phyloP scores from a whole-genome alignment of 306 rosid species.

The Pterocarpus macrocarpus region DNA sequence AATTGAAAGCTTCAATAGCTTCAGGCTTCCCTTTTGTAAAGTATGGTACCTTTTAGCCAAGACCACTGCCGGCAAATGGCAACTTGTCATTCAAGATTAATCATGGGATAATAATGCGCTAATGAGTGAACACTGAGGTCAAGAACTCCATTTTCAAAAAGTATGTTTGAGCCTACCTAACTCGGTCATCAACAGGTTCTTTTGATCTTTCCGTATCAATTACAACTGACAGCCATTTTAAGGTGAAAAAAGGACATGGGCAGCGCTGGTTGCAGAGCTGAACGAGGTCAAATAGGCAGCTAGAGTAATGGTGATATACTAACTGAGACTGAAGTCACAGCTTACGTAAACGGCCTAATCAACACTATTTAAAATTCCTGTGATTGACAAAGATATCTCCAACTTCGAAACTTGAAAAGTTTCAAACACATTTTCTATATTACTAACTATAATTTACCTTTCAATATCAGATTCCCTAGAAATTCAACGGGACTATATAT shows the following conservation, averaged over 20 bases:
- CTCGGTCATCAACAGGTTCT: not conserved
- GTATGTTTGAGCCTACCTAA: too few relatives aligned
- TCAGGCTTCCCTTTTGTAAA: conserved; percentile 29
- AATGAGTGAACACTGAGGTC: conserved; percentile 35
- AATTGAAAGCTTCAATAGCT: conserved; percentile 18
- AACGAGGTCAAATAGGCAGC: not conserved
- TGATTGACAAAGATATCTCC: conserved; percentile 23
- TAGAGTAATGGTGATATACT: not conserved
- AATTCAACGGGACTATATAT: not conserved
- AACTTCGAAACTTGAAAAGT: not conserved
- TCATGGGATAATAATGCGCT: conserved; percentile 37
- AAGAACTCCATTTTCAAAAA: conserved; percentile 20
- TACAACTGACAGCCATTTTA: not conserved
- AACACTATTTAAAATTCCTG: conserved; percentile 21
- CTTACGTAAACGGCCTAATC: not conserved
- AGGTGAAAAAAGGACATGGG: not conserved
- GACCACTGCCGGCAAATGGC: not conserved
- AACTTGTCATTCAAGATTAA: conserved; percentile 29
- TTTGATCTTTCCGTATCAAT: not conserved
- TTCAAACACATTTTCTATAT: conserved; percentile 6
- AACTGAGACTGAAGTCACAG: conserved; percentile 20
- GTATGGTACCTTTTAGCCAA: conserved; percentile 46
- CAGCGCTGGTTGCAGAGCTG: conserved; percentile 27
- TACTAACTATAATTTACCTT: not conserved
- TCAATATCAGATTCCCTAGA: conserved; percentile 1